Percentiles rank a stretch among this genome's conserved stretches.
phyloP scores from a whole-genome alignment of 108 stramenopile species.

The Epithemia pelagica region DNA sequence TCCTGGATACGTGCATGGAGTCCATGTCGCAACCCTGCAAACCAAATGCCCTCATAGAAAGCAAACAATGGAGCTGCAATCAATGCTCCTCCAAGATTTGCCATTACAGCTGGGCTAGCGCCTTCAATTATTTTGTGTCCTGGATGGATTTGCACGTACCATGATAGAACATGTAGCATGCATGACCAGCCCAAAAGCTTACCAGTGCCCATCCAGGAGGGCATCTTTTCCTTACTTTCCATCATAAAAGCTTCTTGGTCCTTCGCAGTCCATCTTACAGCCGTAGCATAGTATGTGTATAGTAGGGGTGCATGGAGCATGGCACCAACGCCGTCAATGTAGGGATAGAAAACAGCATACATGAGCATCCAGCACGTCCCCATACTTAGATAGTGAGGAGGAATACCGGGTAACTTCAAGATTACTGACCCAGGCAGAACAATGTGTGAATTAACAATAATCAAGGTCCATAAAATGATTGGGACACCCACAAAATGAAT shows the following conservation, averaged over 20 bases:
- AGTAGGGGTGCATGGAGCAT: slow-evolving; percentile 31
- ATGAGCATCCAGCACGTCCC: slow-evolving; percentile 14
- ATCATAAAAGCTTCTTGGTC: slow-evolving; percentile 4
- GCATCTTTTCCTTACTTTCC: slow-evolving; percentile 9
- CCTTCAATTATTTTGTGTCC: slow-evolving; percentile 53
- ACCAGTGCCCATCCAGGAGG: slow-evolving; percentile 50
- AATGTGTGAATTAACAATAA: slow-evolving; percentile 21
- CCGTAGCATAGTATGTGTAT: slow-evolving; percentile 36
- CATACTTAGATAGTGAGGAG: slow-evolving; percentile 4
- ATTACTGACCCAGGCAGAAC: not conserved
- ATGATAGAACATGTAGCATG: slow-evolving; percentile 34
- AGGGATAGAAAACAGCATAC: slow-evolving; percentile 36
- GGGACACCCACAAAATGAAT: slow-evolving; percentile 66
- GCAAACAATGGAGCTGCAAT: slow-evolving; percentile 58
- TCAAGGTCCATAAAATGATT: slow-evolving; percentile 34
- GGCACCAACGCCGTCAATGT: slow-evolving; percentile 43
- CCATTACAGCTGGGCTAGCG: slow-evolving; percentile 43
- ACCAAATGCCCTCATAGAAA: slow-evolving; percentile 53
- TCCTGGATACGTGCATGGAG: slow-evolving; percentile 27
- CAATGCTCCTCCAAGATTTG: slow-evolving; percentile 40
- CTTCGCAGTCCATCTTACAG: slow-evolving; percentile 7
- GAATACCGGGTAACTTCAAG: slow-evolving; percentile 11
- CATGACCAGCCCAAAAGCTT: slow-evolving; percentile 23
- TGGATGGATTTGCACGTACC: slow-evolving; percentile 53
- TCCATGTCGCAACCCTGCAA: slow-evolving; percentile 33